Percentiles rank a stretch among this genome's conserved stretches.
Conservation (phyloP, 2,329 filamentous ascomycete genomes). For the Elsinoe australis region DNA sequence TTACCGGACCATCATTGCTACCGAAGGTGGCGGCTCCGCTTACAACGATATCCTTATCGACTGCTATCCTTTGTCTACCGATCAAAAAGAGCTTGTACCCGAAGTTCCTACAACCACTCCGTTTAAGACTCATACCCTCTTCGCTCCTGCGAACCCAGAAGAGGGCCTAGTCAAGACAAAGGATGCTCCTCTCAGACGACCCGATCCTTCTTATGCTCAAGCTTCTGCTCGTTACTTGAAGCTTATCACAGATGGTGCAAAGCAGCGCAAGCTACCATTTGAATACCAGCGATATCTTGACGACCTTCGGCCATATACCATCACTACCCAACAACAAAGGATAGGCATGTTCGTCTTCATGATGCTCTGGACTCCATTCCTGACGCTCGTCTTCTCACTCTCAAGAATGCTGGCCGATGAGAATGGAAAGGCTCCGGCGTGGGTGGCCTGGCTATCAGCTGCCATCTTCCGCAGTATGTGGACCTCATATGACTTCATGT, state of each 20-base stretch:
- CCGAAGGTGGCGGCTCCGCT: slow-evolving; percentile 77
- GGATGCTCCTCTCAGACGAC: slow-evolving; percentile 43
- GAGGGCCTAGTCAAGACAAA: slow-evolving; percentile 21
- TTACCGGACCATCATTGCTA: slow-evolving; percentile 78
- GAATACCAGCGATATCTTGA: slow-evolving; percentile 70
- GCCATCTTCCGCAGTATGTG: slow-evolving; percentile 53
- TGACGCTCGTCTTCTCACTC: slow-evolving; percentile 48
- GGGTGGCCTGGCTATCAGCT: slow-evolving; percentile 51
- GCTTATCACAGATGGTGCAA: slow-evolving; percentile 68
- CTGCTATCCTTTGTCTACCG: slow-evolving; percentile 59
- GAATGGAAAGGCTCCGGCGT: slow-evolving; percentile 59
- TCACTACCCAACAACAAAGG: slow-evolving; percentile 59
- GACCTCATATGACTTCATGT: slow-evolving; percentile 56
- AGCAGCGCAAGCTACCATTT: slow-evolving; percentile 68
- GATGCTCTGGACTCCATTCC: slow-evolving; percentile 49
- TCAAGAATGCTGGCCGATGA: slow-evolving; percentile 52
- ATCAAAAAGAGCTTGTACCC: slow-evolving; percentile 51
- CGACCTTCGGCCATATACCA: slow-evolving; percentile 60
- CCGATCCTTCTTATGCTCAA: slow-evolving; percentile 66
- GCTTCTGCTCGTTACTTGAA: slow-evolving; percentile 76
- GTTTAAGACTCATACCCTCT: slow-evolving; percentile 80
- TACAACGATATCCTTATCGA: slow-evolving; percentile 78
- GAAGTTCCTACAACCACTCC: slow-evolving; percentile 53
- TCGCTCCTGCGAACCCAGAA: slow-evolving; percentile 48
- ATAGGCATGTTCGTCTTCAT: slow-evolving; percentile 59